These are phyloP conservation scores for Colletotrichum lentis DNA, from an alignment of 2,329 filamentous ascomycete genomes.

Conservation along the genomic window DNA sequence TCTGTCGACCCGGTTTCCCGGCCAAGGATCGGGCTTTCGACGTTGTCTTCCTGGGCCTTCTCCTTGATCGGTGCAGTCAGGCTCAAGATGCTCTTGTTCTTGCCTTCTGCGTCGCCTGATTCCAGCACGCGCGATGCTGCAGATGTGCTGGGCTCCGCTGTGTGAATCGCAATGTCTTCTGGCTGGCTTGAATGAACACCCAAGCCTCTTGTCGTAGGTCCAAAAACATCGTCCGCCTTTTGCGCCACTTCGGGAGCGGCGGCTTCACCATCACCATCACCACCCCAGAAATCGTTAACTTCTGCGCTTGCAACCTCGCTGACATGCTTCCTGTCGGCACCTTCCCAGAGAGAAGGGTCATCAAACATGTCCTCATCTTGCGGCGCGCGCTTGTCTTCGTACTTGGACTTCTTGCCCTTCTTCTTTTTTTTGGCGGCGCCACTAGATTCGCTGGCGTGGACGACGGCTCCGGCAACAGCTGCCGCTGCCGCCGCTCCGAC, in stretches of 20 bases:
- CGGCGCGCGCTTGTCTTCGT: slow-evolving; percentile 50
- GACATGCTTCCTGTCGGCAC: slow-evolving; percentile 50
- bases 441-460: slow-evolving; percentile 45
- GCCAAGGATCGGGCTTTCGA: slow-evolving; percentile 53
- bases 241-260: neutral
- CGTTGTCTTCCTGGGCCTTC: slow-evolving; percentile 43
- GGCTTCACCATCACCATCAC: slow-evolving; percentile 32
- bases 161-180: neutral
- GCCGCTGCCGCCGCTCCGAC: slow-evolving; percentile 43
- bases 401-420: slow-evolving; percentile 49
- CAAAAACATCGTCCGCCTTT: slow-evolving; percentile 25
- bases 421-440: slow-evolving; percentile 44
- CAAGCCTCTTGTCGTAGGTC: neutral
- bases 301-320: slow-evolving; percentile 39
- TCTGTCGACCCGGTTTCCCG: slow-evolving; percentile 38
- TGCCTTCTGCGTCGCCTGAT: neutral
- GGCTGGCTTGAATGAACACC: neutral
- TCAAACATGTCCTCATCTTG: slow-evolving; percentile 56
- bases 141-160: neutral
- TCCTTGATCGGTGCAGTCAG: slow-evolving; percentile 34
- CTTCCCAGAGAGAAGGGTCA: slow-evolving; percentile 56
- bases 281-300: slow-evolving; percentile 48
- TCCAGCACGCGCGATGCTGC: neutral
- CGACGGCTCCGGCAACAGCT: slow-evolving; percentile 42
- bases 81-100: slow-evolving; percentile 33